These are phyloP conservation scores for Suillus ampliporus DNA, from an alignment of 768 basidiomycete genomes.

Conservation along the genomic window DNA sequence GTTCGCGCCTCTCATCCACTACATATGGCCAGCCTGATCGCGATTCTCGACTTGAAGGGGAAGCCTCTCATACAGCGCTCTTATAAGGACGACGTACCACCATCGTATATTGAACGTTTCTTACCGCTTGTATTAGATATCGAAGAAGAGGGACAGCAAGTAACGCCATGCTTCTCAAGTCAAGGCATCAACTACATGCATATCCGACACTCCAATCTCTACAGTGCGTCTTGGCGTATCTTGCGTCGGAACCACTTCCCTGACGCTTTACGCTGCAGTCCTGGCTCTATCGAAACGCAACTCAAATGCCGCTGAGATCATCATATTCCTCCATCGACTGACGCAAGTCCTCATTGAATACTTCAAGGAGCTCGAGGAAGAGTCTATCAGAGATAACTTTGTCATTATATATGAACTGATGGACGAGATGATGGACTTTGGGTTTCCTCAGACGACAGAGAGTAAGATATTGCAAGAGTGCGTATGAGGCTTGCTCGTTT, in stretches of 20 bases:
- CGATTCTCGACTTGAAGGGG: slow-evolving; percentile 97
- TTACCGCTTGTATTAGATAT: slow-evolving; percentile 92
- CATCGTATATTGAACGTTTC: slow-evolving; percentile 91
- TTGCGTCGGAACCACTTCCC: not conserved
- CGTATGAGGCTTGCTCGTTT: not conserved
- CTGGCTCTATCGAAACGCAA: slow-evolving; percentile 96
- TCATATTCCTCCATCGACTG: slow-evolving; percentile 94
- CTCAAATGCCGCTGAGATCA: slow-evolving; percentile 93
- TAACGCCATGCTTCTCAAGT: slow-evolving; percentile 94
- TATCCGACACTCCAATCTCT: slow-evolving; percentile 96
- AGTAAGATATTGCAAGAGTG: slow-evolving; percentile 98
- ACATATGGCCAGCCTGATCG: slow-evolving; percentile 80
- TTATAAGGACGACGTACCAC: slow-evolving; percentile 93
- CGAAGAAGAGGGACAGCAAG: slow-evolving; percentile 96
- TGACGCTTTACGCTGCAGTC: slow-evolving; percentile 53
- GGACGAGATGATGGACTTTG: slow-evolving; percentile 99
- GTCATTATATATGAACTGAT: slow-evolving; percentile 99
- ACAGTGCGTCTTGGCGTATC: slow-evolving; percentile 62
- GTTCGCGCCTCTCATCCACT: slow-evolving; percentile 2
- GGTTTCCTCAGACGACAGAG: slow-evolving; percentile 98
- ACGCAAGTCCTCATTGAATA: slow-evolving; percentile 94
- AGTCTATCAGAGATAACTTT: slow-evolving; percentile 98
- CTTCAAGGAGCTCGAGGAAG: slow-evolving; percentile 99
- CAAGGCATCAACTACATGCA: slow-evolving; percentile 99
- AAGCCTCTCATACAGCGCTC: slow-evolving; percentile 97